A percentile compares a stretch with the other conserved stretches of the same genome.
Evolutionary conservation across 345 rosid species (phyloP).

Genomic region (Punica granatum): DNA sequence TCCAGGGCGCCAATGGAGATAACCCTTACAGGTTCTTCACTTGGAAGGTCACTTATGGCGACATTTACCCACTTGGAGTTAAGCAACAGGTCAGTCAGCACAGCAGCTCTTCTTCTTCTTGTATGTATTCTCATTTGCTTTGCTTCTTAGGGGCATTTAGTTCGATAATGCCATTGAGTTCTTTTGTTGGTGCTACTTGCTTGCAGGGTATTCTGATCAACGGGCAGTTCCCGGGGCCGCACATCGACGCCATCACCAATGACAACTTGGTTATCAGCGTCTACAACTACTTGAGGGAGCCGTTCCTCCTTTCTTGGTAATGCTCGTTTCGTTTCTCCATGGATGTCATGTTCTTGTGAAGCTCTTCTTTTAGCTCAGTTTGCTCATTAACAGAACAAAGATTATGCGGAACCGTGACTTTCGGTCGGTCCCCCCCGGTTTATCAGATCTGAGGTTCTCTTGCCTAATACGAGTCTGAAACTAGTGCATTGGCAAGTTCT

Average conservation of each 20-base stretch:
- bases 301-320: slow-evolving; percentile 62
- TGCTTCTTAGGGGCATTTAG: too few relatives aligned
- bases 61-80: slow-evolving; percentile 88
- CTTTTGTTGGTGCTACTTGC: too few relatives aligned
- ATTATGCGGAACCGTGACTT: too few relatives aligned
- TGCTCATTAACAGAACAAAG: neutral
- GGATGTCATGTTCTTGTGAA: neutral
- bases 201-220: slow-evolving; percentile 72
- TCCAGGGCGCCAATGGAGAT: slow-evolving; percentile 52
- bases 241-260: slow-evolving; percentile 54
- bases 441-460: neutral
- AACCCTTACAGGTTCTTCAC: slow-evolving; percentile 71
- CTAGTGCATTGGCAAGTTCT: neutral
- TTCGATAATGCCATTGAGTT: too few relatives aligned
- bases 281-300: slow-evolving; percentile 55
- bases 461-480: neutral
- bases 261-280: slow-evolving; percentile 59
- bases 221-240: slow-evolving; percentile 78
- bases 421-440: too few relatives aligned
- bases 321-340: neutral
- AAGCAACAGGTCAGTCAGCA: slow-evolving; percentile 56
- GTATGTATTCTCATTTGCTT: too few relatives aligned
- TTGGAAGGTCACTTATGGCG: slow-evolving; percentile 87
- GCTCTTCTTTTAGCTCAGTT: slow-evolving; percentile 1
- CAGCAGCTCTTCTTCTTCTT: neutral